Evolutionary conservation across 495 filamentous ascomycete genomes (phyloP).

Genomic region (Annulohypoxylon stygium): DNA sequence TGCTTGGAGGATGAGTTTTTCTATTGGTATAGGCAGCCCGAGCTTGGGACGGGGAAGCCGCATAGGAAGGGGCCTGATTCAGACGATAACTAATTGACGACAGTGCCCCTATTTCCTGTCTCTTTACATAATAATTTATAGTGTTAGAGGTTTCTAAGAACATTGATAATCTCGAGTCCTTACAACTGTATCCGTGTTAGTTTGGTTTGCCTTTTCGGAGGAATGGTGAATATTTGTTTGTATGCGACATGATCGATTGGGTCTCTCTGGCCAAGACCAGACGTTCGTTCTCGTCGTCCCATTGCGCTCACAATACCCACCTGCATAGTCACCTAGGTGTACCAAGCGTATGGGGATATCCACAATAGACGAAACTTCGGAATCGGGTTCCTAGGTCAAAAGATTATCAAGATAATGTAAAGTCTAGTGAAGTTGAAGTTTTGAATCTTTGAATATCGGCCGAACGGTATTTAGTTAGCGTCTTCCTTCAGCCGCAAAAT

Average conservation of each 20-base stretch:
- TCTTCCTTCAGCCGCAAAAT: slow-evolving; percentile 24
- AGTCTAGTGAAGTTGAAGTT: not conserved
- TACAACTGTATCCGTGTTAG: too few relatives aligned
- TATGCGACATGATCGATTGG: too few relatives aligned
- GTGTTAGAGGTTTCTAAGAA: too few relatives aligned
- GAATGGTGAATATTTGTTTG: too few relatives aligned
- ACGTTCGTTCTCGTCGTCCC: too few relatives aligned
- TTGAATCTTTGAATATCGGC: not conserved
- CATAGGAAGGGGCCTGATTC: not conserved
- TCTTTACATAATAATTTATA: too few relatives aligned
- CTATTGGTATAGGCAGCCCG: slow-evolving; percentile 60
- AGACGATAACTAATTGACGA: not conserved
- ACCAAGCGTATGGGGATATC: not conserved
- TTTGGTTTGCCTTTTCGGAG: too few relatives aligned
- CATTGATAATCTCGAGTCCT: too few relatives aligned
- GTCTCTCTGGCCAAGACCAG: too few relatives aligned
- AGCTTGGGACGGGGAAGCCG: not conserved
- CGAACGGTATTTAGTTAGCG: slow-evolving; percentile 1
- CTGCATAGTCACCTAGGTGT: too few relatives aligned
- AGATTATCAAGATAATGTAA: not conserved
- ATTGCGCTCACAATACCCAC: too few relatives aligned
- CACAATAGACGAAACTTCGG: not conserved
- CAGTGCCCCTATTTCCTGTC: too few relatives aligned
- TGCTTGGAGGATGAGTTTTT: slow-evolving; percentile 56
- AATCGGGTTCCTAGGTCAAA: not conserved